A percentile compares a stretch with the other conserved stretches of the same genome.
Conservation (phyloP, 768 basidiomycete species). For the Amanita subjunquillea region DNA sequence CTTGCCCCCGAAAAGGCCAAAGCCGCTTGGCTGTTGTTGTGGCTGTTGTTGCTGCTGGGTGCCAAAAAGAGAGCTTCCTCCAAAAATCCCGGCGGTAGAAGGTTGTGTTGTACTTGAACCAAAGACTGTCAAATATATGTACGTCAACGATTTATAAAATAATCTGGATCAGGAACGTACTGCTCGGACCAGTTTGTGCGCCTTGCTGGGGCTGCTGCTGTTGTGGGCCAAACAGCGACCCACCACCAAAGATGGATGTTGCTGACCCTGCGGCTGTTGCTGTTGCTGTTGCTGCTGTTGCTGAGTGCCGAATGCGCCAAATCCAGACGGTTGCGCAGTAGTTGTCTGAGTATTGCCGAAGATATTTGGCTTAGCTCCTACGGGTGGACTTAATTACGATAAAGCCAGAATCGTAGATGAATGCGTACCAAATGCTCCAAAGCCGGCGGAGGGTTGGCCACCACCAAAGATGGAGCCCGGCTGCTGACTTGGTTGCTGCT, state of each 20-base stretch:
- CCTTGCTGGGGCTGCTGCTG: constrained; percentile 19
- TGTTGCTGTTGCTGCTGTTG: constrained; percentile 25
- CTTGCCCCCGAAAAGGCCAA: constrained; percentile 36
- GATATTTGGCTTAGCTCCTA: constrained; percentile 30
- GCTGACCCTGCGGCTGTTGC: constrained; percentile 22
- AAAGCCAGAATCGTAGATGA: not conserved
- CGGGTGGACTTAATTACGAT: not conserved
- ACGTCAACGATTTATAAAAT: not conserved
- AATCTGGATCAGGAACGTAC: constrained; percentile 11
- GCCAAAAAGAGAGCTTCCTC: constrained; percentile 9
- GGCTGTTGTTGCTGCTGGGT: constrained; percentile 15
- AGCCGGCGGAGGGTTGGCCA: constrained; percentile 18
- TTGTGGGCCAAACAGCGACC: constrained; percentile 6
- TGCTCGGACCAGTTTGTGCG: constrained; percentile 18
- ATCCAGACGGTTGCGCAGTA: constrained; percentile 27
- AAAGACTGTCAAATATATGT: not conserved
- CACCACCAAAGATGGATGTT: constrained; percentile 18
- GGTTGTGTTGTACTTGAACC: not conserved
- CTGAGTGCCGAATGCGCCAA: constrained; percentile 26
- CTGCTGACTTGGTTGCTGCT: not conserved
- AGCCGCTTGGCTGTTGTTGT: constrained; percentile 23
- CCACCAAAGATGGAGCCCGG: constrained; percentile 27
- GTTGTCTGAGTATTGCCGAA: constrained; percentile 29
- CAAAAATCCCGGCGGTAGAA: constrained; percentile 14
- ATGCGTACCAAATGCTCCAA: constrained; percentile 24